Conservation (phyloP, 805 yeast species). For the Nakazawaea molendinolei region DNA sequence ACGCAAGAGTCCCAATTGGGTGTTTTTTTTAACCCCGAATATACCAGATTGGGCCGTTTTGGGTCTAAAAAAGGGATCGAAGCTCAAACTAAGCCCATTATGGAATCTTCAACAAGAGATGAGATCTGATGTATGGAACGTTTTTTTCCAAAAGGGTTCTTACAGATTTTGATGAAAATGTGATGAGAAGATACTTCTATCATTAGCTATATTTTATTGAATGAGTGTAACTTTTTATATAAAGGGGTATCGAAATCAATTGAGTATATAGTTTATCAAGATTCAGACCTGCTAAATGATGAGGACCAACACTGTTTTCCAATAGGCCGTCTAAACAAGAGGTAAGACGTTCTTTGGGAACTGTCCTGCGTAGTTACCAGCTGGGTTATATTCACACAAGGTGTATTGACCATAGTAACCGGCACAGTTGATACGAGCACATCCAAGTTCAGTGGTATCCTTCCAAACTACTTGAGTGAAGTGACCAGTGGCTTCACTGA, state of each 20-base stretch:
- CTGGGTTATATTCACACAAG: conserved; percentile 70
- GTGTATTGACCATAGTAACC: conserved; percentile 47
- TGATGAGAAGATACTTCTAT: too few relatives aligned
- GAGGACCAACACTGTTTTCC: too few relatives aligned
- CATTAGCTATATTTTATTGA: too few relatives aligned
- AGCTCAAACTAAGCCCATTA: too few relatives aligned
- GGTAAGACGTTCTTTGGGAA: conserved; percentile 26
- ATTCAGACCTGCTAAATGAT: conserved; percentile 2
- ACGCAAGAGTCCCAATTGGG: too few relatives aligned
- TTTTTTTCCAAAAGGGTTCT: too few relatives aligned
- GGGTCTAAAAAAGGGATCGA: too few relatives aligned
- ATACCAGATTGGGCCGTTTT: too few relatives aligned
- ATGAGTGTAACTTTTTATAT: not conserved
- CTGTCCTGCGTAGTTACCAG: conserved; percentile 64
- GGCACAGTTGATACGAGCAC: conserved; percentile 51
- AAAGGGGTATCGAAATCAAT: not conserved
- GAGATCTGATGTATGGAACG: too few relatives aligned
- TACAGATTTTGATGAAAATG: too few relatives aligned
- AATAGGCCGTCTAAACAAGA: not conserved
- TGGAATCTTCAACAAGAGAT: too few relatives aligned
- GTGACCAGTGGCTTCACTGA: conserved; percentile 53
- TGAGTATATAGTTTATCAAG: not conserved
- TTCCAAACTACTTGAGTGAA: conserved; percentile 77
- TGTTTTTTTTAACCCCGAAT: too few relatives aligned
- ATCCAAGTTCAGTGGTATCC: conserved; percentile 54